phyloP scores from a whole-genome alignment of 192 early-diverging fungal species.

The Coemansia sp. region DNA sequence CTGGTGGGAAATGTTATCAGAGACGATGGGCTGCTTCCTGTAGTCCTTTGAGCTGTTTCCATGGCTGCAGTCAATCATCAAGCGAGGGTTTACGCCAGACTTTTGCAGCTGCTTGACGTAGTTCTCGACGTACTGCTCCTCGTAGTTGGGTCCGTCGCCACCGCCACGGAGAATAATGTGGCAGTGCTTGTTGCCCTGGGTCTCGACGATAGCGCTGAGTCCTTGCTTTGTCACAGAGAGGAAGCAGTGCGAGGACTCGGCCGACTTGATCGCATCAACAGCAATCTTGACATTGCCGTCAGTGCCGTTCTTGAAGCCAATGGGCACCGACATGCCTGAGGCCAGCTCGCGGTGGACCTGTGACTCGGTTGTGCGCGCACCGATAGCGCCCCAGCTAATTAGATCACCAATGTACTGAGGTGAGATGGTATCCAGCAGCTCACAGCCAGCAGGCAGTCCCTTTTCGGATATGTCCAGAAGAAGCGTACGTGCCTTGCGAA shows the following conservation, averaged over 20 bases:
- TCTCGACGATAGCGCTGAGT: slow-evolving; percentile 76
- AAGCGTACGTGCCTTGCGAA: slow-evolving; percentile 70
- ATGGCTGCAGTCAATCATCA: slow-evolving; percentile 98
- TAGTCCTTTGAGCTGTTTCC: slow-evolving; percentile 91
- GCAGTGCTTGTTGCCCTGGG: slow-evolving; percentile 86
- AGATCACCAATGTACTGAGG: slow-evolving; percentile 81
- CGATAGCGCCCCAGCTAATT: slow-evolving; percentile 76
- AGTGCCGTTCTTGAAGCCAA: slow-evolving; percentile 85
- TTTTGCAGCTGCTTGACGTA: slow-evolving; percentile 59
- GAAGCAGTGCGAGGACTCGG: slow-evolving; percentile 72
- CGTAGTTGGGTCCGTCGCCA: slow-evolving; percentile 86
- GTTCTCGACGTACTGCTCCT: slow-evolving; percentile 61
- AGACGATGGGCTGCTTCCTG: slow-evolving; percentile 80
- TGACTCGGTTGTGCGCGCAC: slow-evolving; percentile 80
- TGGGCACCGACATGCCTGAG: slow-evolving; percentile 74
- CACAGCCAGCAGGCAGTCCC: slow-evolving; percentile 72
- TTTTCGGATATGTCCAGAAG: slow-evolving; percentile 67
- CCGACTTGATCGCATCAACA: slow-evolving; percentile 88
- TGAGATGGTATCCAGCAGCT: slow-evolving; percentile 79
- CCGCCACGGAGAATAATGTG: slow-evolving; percentile 95
- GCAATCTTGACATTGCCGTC: slow-evolving; percentile 81
- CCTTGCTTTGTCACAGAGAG: slow-evolving; percentile 85
- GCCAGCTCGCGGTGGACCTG: slow-evolving; percentile 81
- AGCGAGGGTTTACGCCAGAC: slow-evolving; percentile 54
- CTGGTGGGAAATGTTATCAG: slow-evolving; percentile 62